A percentile compares a stretch with the other conserved stretches of the same genome.
Evolutionary conservation across 306 rosid species (phyloP).

Genomic region (Bauhinia variegata): DNA sequence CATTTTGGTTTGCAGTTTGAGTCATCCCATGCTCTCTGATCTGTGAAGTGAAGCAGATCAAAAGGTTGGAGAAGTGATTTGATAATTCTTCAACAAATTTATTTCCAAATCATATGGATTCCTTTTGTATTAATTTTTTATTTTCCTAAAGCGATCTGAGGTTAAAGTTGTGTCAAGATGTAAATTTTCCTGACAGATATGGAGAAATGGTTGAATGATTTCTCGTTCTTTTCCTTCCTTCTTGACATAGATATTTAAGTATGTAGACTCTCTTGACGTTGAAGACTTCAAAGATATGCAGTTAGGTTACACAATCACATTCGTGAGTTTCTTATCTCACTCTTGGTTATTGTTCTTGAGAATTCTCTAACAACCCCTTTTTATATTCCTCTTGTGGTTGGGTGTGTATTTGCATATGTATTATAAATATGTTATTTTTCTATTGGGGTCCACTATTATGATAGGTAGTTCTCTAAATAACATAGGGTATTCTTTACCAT

Average conservation of each 20-base stretch:
- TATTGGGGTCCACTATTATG: too few species aligned
- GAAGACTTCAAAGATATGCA: constrained; percentile 62
- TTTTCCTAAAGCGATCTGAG: not conserved
- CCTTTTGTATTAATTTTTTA: too few species aligned
- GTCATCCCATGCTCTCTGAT: too few species aligned
- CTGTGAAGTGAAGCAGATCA: too few species aligned
- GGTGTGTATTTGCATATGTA: too few species aligned
- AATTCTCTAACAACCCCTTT: not conserved
- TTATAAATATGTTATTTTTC: too few species aligned
- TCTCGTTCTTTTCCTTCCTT: constrained; percentile 21
- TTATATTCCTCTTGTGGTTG: not conserved
- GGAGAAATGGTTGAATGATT: constrained; percentile 10
- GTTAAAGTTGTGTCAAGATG: not conserved
- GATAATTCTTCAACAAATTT: too few species aligned
- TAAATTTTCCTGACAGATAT: constrained; percentile 18
- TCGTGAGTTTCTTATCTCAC: constrained; percentile 55
- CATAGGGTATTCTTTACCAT: too few species aligned
- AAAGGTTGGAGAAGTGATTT: too few species aligned
- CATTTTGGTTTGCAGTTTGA: not conserved
- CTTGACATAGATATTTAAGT: constrained; percentile 60
- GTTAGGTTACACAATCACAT: constrained; percentile 63
- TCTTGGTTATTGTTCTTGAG: constrained; percentile 22
- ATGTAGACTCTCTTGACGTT: too few species aligned
- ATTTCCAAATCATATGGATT: too few species aligned
- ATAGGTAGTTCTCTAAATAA: too few species aligned